phyloP scores from a whole-genome alignment of 371 early-diverging fungal species.

The Batkoa obscura region DNA sequence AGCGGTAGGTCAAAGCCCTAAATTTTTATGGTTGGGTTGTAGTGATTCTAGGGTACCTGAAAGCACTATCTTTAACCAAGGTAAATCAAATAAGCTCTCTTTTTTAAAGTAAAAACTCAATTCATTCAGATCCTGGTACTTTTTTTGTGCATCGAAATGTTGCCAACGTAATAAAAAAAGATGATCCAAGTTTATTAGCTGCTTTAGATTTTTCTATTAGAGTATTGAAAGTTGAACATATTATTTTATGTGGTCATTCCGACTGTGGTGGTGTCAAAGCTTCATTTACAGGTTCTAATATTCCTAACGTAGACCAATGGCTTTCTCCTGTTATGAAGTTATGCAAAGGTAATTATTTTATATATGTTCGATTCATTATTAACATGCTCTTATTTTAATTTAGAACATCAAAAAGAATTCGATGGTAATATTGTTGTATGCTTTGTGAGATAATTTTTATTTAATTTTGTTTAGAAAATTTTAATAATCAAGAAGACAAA shows the following conservation, averaged over 20 bases:
- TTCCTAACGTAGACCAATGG: constrained; percentile 72
- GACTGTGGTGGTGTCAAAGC: constrained; percentile 75
- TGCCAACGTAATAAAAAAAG: constrained; percentile 65
- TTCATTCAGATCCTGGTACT: constrained; percentile 43
- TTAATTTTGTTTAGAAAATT: too few species aligned
- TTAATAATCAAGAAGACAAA: constrained; percentile 10
- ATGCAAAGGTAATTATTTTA: not conserved
- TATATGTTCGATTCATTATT: too few species aligned
- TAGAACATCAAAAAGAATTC: not conserved
- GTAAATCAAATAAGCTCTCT: not conserved
- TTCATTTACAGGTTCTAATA: constrained; percentile 31
- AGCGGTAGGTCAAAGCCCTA: constrained; percentile 70
- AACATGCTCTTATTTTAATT: too few species aligned
- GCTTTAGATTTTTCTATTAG: constrained; percentile 87
- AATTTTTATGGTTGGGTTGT: constrained; percentile 87
- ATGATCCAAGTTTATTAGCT: constrained; percentile 62
- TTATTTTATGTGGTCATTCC: constrained; percentile 86
- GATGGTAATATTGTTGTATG: too few species aligned
- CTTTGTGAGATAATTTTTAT: too few species aligned
- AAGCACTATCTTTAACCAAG: constrained; percentile 13
- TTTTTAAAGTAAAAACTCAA: constrained; percentile 8
- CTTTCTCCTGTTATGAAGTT: constrained; percentile 57
- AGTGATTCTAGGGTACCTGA: constrained; percentile 81
- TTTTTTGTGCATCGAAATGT: constrained; percentile 92
- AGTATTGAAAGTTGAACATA: constrained; percentile 70